Evolutionary conservation across 1,284 basidiomycete genomes (phyloP).

Genomic region (Papiliotrema flavescens): DNA sequence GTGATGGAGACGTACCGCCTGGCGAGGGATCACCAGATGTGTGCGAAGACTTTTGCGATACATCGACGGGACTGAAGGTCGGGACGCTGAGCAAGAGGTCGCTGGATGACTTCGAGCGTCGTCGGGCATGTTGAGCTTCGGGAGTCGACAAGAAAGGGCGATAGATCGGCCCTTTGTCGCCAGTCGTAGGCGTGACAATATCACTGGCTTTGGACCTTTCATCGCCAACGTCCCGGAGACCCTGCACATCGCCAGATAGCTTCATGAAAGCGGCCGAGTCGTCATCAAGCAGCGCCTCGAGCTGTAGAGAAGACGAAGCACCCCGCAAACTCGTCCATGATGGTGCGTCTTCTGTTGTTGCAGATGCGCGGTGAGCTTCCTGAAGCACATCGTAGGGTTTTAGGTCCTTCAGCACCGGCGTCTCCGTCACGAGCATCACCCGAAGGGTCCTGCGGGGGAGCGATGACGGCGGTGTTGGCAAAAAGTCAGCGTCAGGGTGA

Average conservation of each 20-base stretch:
- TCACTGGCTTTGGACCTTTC: too few species aligned
- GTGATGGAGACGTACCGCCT: neutral
- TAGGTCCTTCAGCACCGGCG: neutral
- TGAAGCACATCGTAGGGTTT: too few species aligned
- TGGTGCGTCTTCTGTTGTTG: too few species aligned
- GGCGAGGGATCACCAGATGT: neutral
- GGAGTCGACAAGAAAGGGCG: neutral
- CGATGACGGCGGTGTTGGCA: conserved; percentile 26
- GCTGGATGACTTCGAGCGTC: neutral
- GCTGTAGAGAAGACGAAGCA: too few species aligned
- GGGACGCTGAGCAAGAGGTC: neutral
- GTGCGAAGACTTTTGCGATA: neutral
- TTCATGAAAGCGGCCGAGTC: too few species aligned
- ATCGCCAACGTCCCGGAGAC: too few species aligned
- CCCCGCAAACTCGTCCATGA: too few species aligned
- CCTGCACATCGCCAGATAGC: too few species aligned
- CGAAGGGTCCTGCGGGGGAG: neutral
- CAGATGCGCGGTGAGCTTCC: too few species aligned
- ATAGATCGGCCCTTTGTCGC: neutral
- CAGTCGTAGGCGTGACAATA: too few species aligned
- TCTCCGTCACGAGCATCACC: neutral
- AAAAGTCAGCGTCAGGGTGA: conserved; percentile 22
- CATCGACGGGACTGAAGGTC: neutral
- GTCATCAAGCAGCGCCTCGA: too few species aligned
- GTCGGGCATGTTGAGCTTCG: neutral